Evolutionary conservation across 139 green algal species (phyloP).

Genomic region (Coccomyxa sp.): DNA sequence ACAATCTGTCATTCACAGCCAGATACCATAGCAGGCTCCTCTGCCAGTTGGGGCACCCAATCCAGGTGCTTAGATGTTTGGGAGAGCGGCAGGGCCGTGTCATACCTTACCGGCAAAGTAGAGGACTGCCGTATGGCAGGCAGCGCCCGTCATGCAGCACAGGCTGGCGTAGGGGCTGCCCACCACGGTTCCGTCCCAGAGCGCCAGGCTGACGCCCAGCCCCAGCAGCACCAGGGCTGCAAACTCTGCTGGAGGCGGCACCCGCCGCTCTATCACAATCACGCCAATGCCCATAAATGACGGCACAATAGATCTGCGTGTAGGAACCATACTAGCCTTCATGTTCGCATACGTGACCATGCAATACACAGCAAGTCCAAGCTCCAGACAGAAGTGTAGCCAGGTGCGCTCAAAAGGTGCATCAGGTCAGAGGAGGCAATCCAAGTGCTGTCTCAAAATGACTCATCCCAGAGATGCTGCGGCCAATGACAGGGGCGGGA

Average conservation of each 20-base stretch:
- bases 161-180: not conserved
- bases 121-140: slow-evolving; percentile 56
- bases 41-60: no score
- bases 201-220: slow-evolving; percentile 40
- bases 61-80: no score
- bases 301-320: slow-evolving; percentile 44
- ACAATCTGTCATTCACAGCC: no score
- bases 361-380: no score
- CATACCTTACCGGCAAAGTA: slow-evolving; percentile 33
- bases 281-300: slow-evolving; percentile 47
- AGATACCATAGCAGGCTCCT: no score
- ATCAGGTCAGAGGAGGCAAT: not conserved
- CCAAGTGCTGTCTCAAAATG: not conserved
- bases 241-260: not conserved
- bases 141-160: not conserved
- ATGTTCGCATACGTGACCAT: no score
- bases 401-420: not conserved
- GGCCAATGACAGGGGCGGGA: not conserved
- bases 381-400: not conserved
- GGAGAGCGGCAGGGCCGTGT: no score
- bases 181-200: slow-evolving; percentile 36
- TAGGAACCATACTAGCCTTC: no score
- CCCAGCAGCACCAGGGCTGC: not conserved
- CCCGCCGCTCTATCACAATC: slow-evolving; percentile 33
- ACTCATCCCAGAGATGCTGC: not conserved